Evolutionary conservation across 441 rosid species (phyloP), one percentile per base, ranked within the genome.

Genomic region (Lagerstroemia fauriei): DNA sequence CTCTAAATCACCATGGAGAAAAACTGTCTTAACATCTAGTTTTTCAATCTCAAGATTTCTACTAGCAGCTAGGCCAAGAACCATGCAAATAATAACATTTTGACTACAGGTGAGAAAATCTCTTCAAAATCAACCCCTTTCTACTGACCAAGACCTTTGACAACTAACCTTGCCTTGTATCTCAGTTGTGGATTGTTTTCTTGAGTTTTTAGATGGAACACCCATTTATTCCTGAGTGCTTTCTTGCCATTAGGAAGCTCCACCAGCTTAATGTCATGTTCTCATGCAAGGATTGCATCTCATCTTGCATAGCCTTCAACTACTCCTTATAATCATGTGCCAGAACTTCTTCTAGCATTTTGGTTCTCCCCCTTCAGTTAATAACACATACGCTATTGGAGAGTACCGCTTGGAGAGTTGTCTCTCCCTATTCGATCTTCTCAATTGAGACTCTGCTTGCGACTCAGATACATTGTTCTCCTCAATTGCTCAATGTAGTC

Each of bases 81-180:
- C 57, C 18, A 51, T 17, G 18, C 0, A 17, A 51, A 51, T 51
- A 8, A 51, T 51, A 11, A 11, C 57, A 51, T 51, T 18, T 50
- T 50, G 53, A 50, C 53, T 14, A 51, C 57, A 51, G 57, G 63
- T 4, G n/a, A 57, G 24, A 57, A 18, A 17, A 57, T 57, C 24
- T 57, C 63, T 7, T 57, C 63, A 57, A 57, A 63, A 31, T 63
- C 69, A 25, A 63, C 31, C 3, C 31, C 32, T 25, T 66, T 27
- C 29, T 27, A 48, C 75, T 47, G 65, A 3, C 12, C 59, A 31
- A 47, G 32, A 3, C 59, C 81, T 14, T 79, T 79, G 38, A 69
- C 81, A n/a, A 31, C 75, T 27, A 68, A 16, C n/a, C 78, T 27
- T 9, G 79, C 81, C 41, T 69, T 79, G 29, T 29, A 50, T 27